A percentile compares a stretch with the other conserved stretches of the same genome.
These are phyloP conservation scores for Neocatenulostroma microsporum DNA, from an alignment of 2,329 filamentous ascomycete species.

Conservation along the genomic window DNA sequence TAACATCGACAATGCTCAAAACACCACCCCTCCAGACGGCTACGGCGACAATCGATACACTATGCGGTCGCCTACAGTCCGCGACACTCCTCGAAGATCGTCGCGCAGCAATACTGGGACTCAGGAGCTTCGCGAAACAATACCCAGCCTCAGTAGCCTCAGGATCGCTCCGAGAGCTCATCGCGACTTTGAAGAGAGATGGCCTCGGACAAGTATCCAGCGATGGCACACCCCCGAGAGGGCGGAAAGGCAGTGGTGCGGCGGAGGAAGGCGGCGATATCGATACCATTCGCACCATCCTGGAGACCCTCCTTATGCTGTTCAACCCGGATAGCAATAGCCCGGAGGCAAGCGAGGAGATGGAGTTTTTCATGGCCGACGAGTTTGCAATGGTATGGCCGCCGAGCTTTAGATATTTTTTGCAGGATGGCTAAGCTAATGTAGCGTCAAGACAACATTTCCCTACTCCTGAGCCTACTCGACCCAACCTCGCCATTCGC, in stretches of 20 bases:
- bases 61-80: constrained; percentile 79
- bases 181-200: constrained; percentile 77
- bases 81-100: constrained; percentile 91
- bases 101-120: constrained; percentile 80
- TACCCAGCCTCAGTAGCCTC: constrained; percentile 95
- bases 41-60: constrained; percentile 82
- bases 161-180: constrained; percentile 80
- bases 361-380: constrained; percentile 90
- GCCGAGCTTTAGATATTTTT: constrained; percentile 6
- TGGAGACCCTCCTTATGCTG: constrained; percentile 92
- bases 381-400: constrained; percentile 81
- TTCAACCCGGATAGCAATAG: constrained; percentile 63
- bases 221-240: constrained; percentile 7
- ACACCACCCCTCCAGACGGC: constrained; percentile 94
- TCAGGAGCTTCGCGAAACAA: constrained; percentile 92
- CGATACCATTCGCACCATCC: constrained; percentile 87
- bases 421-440: constrained; percentile 42
- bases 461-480: constrained; percentile 77
- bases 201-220: constrained; percentile 25
- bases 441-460: constrained; percentile 89
- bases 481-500: constrained; percentile 77
- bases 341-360: constrained; percentile 89
- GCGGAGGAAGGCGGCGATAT: constrained; percentile 55
- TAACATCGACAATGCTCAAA: constrained; percentile 40
- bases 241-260: not conserved